Base-by-base conservation (phyloP, 768 basidiomycete genomes). In the Auriscalpium orientale region DNA sequence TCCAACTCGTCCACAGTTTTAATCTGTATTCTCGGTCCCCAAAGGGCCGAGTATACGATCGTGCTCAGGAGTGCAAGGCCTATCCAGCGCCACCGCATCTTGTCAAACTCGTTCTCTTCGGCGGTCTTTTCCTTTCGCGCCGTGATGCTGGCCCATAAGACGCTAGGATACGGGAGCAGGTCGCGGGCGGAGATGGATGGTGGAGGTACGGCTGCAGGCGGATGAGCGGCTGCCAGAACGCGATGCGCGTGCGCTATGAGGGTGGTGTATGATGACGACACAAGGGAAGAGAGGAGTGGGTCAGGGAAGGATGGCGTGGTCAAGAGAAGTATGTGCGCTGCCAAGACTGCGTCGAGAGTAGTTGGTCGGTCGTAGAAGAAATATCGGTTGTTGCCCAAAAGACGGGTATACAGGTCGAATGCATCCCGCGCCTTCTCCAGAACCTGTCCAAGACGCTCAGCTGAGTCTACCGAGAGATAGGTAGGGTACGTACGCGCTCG, bases 241-340 rank as follows among this genome's bases (percentile, higher is more conserved):
- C 77, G 74, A 49, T 76, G 72, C 5, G 87, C 82, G 61, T 89
- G 87, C 8, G 76, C 67, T 12, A 79, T 69, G 44, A 91, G 74
- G 9, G 71, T 65, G 0, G 85, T 78, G 65, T 83, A 89, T 4
- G 78, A 76, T 7, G 79, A 77, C 2, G 63, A 64, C 9, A 90
- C 65, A 3, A 87, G 74, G 58, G 74, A 72, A 63, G 78, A 74
- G 8, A 91, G 58, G 15, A 82, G 66, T 3, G 80, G 69, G 60
- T 89, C 82, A 1, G 86, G 83, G 55, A 83, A 84, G 38, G 81
- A 78, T 6, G 84, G 79, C 46, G 77, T 68, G 4, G 76, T 58
- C 4, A 91, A 70, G 35, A 89, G 72, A 35, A 89, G 74, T 28
- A 85, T 72, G 58, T 89, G 85, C 7, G 88, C 79, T 16, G 89